These are phyloP conservation scores for Chloromonas sp. DNA, from an alignment of 163 green algal species.

Conservation along the genomic window DNA sequence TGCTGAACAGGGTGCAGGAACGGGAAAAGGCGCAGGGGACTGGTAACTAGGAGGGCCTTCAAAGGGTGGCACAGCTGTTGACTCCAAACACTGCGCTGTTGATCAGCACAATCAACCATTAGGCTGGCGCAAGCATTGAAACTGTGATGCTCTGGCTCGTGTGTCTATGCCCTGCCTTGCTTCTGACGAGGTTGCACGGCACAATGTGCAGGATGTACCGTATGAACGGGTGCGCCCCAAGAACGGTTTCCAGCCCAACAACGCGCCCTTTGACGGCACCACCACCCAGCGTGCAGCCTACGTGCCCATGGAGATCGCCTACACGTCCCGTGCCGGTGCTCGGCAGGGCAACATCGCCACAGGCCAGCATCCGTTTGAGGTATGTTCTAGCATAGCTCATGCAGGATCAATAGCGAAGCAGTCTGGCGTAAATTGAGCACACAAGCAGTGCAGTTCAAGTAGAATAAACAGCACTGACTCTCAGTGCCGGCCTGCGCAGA, in stretches of 20 bases:
- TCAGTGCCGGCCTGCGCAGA: too few species aligned
- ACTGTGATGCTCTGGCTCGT: too few species aligned
- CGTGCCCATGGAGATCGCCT: constrained; percentile 1
- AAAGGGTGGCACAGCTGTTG: too few species aligned
- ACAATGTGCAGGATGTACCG: constrained; percentile 5
- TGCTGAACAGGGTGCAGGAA: too few species aligned
- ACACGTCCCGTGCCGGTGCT: not conserved
- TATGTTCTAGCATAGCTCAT: not conserved
- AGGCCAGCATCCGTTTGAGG: not conserved
- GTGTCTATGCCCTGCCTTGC: too few species aligned
- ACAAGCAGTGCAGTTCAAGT: not conserved
- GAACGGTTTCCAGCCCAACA: constrained; percentile 13
- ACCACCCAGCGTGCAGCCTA: constrained; percentile 14
- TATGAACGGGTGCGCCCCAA: constrained; percentile 6
- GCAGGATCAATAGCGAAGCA: not conserved
- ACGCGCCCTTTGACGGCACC: constrained; percentile 12
- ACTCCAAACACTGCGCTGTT: too few species aligned
- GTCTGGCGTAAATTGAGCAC: constrained; percentile 1
- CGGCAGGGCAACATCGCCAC: not conserved
- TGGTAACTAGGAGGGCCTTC: too few species aligned
- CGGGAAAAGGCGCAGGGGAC: too few species aligned
- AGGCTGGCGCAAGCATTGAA: too few species aligned
- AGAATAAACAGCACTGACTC: too few species aligned
- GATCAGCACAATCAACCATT: too few species aligned
- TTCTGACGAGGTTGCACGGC: too few species aligned